Conservation (phyloP, 1,139 yeast genomes). For the Hansenula sp. region DNA sequence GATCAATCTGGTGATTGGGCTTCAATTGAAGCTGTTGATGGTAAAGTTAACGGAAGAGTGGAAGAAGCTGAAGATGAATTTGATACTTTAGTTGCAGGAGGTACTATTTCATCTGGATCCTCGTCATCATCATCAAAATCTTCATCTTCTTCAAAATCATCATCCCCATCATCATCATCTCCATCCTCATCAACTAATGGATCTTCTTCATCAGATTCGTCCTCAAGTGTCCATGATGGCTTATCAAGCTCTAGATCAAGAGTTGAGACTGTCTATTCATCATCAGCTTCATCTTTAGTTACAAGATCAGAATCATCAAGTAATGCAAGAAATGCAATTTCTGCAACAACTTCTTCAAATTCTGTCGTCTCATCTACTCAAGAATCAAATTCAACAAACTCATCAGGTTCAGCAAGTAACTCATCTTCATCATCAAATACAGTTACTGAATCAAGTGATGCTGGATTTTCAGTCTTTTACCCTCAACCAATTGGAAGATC, state of each 20-base stretch:
- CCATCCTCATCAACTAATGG: conserved; percentile 10
- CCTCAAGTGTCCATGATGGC: conserved; percentile 2
- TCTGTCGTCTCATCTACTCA: conserved; percentile 3
- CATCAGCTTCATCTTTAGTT: conserved; percentile 10
- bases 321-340: neutral
- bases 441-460: conserved; percentile 4
- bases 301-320: conserved; percentile 7
- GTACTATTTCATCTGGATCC: conserved; percentile 11
- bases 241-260: conserved; percentile 8
- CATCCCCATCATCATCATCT: conserved; percentile 12
- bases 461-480: neutral
- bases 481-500: conserved; percentile 4
- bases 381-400: neutral
- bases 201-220: conserved; percentile 1
- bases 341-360: neutral
- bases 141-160: conserved; percentile 8
- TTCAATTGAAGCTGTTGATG: conserved; percentile 62
- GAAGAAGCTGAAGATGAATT: conserved; percentile 47
- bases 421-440: conserved; percentile 5
- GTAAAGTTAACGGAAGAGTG: conserved; percentile 59
- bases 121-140: conserved; percentile 10
- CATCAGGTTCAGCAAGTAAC: neutral
- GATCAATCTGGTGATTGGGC: conserved; percentile 65
- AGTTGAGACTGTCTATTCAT: conserved; percentile 5
- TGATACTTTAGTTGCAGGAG: conserved; percentile 33